Evolutionary conservation across 768 basidiomycete species (phyloP).

Genomic region (Boletus reticulatus): DNA sequence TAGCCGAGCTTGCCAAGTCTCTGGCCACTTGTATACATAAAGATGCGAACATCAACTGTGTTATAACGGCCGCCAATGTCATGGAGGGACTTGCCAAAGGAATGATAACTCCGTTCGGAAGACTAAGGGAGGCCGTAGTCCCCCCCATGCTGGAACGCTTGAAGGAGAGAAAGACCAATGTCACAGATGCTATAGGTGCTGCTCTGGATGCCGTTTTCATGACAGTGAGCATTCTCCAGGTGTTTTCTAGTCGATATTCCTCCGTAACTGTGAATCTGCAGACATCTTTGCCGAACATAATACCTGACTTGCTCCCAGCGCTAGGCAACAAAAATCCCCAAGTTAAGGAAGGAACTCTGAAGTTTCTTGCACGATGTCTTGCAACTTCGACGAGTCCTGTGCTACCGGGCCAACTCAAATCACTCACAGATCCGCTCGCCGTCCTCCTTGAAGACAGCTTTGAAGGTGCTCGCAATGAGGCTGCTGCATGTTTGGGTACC

Average conservation of each 20-base stretch:
- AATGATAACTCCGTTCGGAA: constrained; percentile 69
- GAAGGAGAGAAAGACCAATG: constrained; percentile 91
- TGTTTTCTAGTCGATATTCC: not conserved
- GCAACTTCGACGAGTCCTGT: constrained; percentile 68
- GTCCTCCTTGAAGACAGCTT: constrained; percentile 81
- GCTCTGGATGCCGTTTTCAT: constrained; percentile 87
- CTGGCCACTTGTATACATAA: constrained; percentile 78
- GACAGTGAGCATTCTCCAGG: constrained; percentile 56
- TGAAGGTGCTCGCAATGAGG: constrained; percentile 86
- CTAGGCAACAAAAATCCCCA: constrained; percentile 93
- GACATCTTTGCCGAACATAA: constrained; percentile 77
- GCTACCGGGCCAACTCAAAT: constrained; percentile 73
- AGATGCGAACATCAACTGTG: constrained; percentile 95
- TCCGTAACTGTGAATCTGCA: constrained; percentile 31
- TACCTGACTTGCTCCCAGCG: constrained; percentile 76
- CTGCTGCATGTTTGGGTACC: constrained; percentile 84
- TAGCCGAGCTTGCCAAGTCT: constrained; percentile 72
- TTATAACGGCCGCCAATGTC: constrained; percentile 82
- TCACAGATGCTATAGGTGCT: constrained; percentile 83
- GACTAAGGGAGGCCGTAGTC: constrained; percentile 69
- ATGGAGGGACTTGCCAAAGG: constrained; percentile 86
- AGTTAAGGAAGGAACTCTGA: constrained; percentile 89
- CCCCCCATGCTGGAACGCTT: constrained; percentile 80
- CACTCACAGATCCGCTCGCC: constrained; percentile 73
- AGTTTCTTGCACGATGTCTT: constrained; percentile 81